Percentiles rank a stretch among this genome's conserved stretches.
These are phyloP conservation scores for Hypoxylon sp. DNA, from an alignment of 2,329 filamentous ascomycete genomes.

Conservation along the genomic window DNA sequence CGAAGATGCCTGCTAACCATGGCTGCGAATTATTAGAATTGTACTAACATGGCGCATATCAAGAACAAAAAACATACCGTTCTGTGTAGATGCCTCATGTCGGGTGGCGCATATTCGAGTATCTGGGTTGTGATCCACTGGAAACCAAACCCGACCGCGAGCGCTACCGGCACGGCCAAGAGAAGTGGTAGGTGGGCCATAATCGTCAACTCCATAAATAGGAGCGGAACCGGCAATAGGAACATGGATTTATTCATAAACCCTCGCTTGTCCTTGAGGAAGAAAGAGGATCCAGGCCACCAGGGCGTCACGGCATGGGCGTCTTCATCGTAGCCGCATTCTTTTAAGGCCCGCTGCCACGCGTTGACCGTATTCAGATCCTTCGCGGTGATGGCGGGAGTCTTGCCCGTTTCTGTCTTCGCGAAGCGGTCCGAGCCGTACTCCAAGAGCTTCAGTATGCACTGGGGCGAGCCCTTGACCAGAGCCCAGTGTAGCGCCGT, in stretches of 20 bases:
- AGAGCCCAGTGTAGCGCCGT: constrained; percentile 96
- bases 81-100: constrained; percentile 89
- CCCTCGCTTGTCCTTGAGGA: constrained; percentile 77
- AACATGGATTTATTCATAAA: constrained; percentile 90
- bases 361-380: constrained; percentile 87
- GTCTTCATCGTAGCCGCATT: constrained; percentile 83
- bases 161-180: constrained; percentile 74
- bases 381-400: constrained; percentile 81
- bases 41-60: background rate
- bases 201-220: constrained; percentile 75
- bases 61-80: constrained; percentile 66
- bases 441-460: constrained; percentile 92
- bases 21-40: constrained; percentile 62
- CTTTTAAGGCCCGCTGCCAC: constrained; percentile 83
- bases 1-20: constrained; percentile 93
- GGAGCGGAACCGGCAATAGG: constrained; percentile 81
- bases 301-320: constrained; percentile 73
- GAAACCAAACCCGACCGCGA: constrained; percentile 71
- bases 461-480: constrained; percentile 88
- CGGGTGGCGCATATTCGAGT: constrained; percentile 81
- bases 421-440: constrained; percentile 95
- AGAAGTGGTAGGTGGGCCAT: constrained; percentile 78
- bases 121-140: constrained; percentile 81
- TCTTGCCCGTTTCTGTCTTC: constrained; percentile 89
- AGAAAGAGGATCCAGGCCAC: constrained; percentile 75